Evolutionary conservation across 768 basidiomycete genomes (phyloP), one percentile per base, ranked within the genome.

Genomic region (Hortiboletus flavorubellus): DNA sequence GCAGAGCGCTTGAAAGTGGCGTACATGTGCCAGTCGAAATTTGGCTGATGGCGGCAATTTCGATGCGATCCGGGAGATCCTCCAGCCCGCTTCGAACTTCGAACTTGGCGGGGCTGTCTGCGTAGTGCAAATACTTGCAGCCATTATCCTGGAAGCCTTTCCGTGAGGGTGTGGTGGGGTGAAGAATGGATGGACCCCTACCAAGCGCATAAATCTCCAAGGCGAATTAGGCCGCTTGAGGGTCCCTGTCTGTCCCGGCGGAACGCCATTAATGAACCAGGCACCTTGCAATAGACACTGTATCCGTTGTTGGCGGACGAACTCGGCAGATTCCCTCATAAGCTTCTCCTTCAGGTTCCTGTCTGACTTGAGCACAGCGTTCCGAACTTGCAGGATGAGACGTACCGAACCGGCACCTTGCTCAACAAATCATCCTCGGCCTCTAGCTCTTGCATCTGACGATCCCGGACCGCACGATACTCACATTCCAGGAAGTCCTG

Each of bases 381-480:
- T 48, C 35, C 11, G 26, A 53, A 29, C 38, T 41, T 12, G 34
- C 37, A 45, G 18, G 29, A 39, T 52, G 23, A 55, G 40, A 38
- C 86, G 47, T 58, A 93, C 93, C 92, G 78, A 30, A 96, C 85
- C 8, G 93, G 90, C 16, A 89, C 79, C 70, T 93, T 94, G 71
- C 81, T 89, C 56, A 93, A 72, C 14, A 95, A 71, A 68, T 94
- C 93, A 67, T 96, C 93, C 67, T 94, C 91, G 39, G 84, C 75
- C 65, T 94, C 93, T 6, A 94, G 76, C 66, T 95, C 91, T 66
- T 89, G 84, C 89, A 94, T 90, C 72, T 94, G 93, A 35, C 91
- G 78, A 63, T 92, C 89, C 44, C 93, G 80, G 10, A 95, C 85
- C n/a, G 82, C 82, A 30, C 89, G 88, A 65, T 93, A 93, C 68